These are phyloP conservation scores for Aspergillus pseudotamarii DNA, from an alignment of 2,329 filamentous ascomycete genomes.

Conservation along the genomic window DNA sequence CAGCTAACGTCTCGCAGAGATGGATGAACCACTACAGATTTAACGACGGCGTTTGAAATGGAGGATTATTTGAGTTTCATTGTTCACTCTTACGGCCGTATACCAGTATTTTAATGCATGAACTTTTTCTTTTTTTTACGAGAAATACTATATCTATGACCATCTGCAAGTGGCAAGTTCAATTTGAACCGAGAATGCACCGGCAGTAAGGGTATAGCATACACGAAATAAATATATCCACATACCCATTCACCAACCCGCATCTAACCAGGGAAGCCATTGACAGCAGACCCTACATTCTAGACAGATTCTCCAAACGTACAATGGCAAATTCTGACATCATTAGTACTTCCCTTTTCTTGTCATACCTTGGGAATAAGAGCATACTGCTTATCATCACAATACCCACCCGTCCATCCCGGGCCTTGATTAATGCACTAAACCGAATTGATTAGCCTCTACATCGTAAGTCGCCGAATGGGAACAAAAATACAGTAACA, in stretches of 20 bases:
- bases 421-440: conserved; percentile 18
- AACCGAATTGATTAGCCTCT: not conserved
- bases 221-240: not conserved
- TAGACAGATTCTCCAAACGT: conserved; percentile 6
- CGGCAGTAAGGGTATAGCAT: not conserved
- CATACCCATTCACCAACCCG: not conserved
- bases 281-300: too few species aligned
- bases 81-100: not conserved
- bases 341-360: not conserved
- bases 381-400: conserved; percentile 18
- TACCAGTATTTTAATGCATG: not conserved
- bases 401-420: conserved; percentile 21
- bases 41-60: conserved; percentile 33
- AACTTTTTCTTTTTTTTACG: not conserved
- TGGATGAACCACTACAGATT: conserved; percentile 47
- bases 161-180: not conserved
- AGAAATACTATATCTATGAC: not conserved
- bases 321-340: conserved; percentile 20
- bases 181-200: not conserved
- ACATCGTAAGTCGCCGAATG: not conserved
- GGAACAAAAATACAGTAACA: conserved; percentile 13
- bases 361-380: too few species aligned
- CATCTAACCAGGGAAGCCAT: not conserved
- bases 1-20: conserved; percentile 22
- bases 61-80: not conserved